Base-by-base conservation (phyloP, 2,329 filamentous ascomycete species). In the Ceratocystis papillata region DNA sequence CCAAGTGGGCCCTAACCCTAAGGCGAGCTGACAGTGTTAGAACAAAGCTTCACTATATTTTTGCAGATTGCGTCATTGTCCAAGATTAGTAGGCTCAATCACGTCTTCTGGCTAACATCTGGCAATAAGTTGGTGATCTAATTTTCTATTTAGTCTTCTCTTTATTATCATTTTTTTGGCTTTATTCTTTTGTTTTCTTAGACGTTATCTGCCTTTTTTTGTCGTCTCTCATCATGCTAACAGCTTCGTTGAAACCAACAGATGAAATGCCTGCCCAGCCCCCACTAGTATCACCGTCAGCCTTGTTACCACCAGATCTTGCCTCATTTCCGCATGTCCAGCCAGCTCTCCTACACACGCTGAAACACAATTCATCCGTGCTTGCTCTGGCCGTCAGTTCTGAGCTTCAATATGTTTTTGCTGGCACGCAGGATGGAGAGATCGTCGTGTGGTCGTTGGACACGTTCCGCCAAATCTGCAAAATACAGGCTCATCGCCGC, bases 341-440 rank as follows among this genome's bases (percentile, higher is more conserved):
- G 44, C 67, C 67, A 10, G 22, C 84, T 65, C 81, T 90, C 59
- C 78, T 87, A 67, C 90, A 95, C 74, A 86, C 85, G 70, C 83
- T 95, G 69, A 82, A 86, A 72, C 88, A 93, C 73, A 82, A 86
- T 72, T 89, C 85, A 74, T 90, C 88, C 1, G 88, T 95, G 61
- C 84, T 99, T 63, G 85, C 90, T 7, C 82, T 99, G 66, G 89
- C 87, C 3, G 84, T 96, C 28, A 91, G 90, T 67, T 81, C 89
- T 63, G 81, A 88, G 61, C 83, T 90, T 69, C 83, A 88, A 63
- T 87, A 86, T 73, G 88, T 99, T 65, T 99, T 90, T 75, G 92
- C 93, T 20, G 94, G 94, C 50, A 92, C 94, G 1, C 91, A 96
- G 74, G 89, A 90, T 69, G 94, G 94, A 68, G 90, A 96, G 77